These are phyloP conservation scores for Calonectria fujianensis DNA, from an alignment of 2,329 filamentous ascomycete species.

Conservation along the genomic window DNA sequence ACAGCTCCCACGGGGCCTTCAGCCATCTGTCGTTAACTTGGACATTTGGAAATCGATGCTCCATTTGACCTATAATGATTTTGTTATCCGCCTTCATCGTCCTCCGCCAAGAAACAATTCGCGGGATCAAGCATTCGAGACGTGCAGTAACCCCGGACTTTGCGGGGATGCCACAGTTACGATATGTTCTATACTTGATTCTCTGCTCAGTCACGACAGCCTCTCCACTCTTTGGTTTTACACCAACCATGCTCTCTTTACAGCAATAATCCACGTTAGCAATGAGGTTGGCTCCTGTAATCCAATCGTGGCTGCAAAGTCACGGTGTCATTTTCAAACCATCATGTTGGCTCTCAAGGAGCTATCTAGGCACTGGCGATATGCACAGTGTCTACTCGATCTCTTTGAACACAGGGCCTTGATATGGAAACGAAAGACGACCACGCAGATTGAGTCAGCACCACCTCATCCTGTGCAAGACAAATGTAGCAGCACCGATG, in stretches of 20 bases:
- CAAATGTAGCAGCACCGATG: neutral
- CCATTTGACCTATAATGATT: conserved; percentile 9
- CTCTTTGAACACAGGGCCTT: conserved; percentile 24
- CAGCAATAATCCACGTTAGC: conserved; percentile 15
- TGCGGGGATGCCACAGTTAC: conserved; percentile 2
- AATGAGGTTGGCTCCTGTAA: conserved; percentile 20
- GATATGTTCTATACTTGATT: conserved; percentile 8
- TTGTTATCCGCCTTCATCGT: conserved; percentile 20
- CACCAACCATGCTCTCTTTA: conserved; percentile 16
- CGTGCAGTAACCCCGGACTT: neutral
- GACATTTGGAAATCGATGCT: conserved; percentile 25
- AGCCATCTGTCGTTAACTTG: neutral
- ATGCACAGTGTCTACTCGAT: conserved; percentile 17
- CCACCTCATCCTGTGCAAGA: neutral
- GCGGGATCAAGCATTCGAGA: neutral
- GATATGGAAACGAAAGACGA: conserved; percentile 4
- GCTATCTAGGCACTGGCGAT: conserved; percentile 22
- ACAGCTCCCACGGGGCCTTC: conserved; percentile 2
- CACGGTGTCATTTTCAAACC: conserved; percentile 11
- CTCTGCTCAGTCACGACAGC: neutral
- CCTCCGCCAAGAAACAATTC: conserved; percentile 7
- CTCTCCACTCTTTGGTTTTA: conserved; percentile 13
- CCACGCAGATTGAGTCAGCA: neutral
- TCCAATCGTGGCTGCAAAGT: conserved; percentile 12
- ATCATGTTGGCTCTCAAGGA: conserved; percentile 2